Base-by-base conservation (phyloP, 2,329 filamentous ascomycete species). In the Phyllosticta capitalensis region DNA sequence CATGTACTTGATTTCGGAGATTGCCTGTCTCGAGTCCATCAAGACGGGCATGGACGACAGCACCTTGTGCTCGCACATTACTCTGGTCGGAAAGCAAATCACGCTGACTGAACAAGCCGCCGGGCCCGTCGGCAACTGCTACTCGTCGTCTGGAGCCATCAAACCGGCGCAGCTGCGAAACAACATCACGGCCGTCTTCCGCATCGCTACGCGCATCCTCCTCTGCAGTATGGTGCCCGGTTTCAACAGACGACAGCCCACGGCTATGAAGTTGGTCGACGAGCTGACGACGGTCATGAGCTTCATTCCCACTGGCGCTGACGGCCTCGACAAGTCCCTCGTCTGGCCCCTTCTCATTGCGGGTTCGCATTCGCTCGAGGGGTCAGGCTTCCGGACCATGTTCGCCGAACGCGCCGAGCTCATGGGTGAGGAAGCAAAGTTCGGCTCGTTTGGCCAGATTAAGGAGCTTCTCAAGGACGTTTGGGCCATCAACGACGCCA, bases 1-100 rank as follows among this genome's bases (percentile, higher is more conserved):
- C 75, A 96, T 99, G 91, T 97, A 96, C 74, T 81, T 97, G 67
- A 95, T 99, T 71, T 95, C 91, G 1, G 94, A 99, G 76, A 96
- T 97, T 67, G 90, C 92, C 58, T 97, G 94, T 74, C 84, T 99
- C 57, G 94, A 97, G 72, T 88, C 89, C 3, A 83, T 96, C 64
- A 95, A 94, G 79, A 77, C 80, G 48, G 70, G 88, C 66, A 90
- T 94, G 66, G 89, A 95, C 66, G 87, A 94, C 68, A 86, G 94
- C 64, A 84, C 85, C 55, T 84, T 97, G 52, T 96, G 92, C 81
- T 83, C 88, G 62, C 92, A 96, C 74, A 90, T 97, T 48, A 86
- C 88, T 63, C 85, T 88, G n/a, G 84, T 97, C 6, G 92, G 90
- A 52, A 83, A 88, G 68, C 90, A 95, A 71, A 89, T 97, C 67